Base-by-base conservation (phyloP, 306 rosid species). In the Vigna angularis region DNA sequence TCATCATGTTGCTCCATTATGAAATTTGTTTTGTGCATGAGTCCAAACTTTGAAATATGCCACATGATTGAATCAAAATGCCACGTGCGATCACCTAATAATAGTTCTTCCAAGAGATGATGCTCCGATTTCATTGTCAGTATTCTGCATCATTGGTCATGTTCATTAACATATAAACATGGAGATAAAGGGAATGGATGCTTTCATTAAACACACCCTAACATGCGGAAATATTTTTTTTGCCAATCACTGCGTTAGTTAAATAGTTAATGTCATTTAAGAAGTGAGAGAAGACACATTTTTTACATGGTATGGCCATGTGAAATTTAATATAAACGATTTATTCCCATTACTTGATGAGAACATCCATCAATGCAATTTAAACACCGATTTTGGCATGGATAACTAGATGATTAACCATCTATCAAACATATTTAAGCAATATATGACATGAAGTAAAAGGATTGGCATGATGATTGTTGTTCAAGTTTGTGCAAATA, bases 51-150 rank as follows among this genome's bases (percentile, higher is more conserved):
- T 11, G 53, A 79, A 79, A 53, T 76, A 73, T 72, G 72, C 57
- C 61, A 71, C 73, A 66, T 47, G 66, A 55, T 66, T 61, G 30
- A 77, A 74, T 24, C 9, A 50, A 38, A 32, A 69, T 10, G 64
- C 59, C 79, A 48, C 30, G 66, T 24, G 17, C 20, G 20, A 78
- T 91, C 87, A 96, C 86, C 99, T 92, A 70, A 96, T 93, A 6
- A 81, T 79, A 17, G 98, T 90, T 87, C 99, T 90, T 83, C 99
- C 99, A 7, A 87, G 87, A 77, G 93, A 96, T 40, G 96, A 93
- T 18, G 99, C 99, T 89, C 98, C 99, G 1, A 96, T 96, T 89
- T 93, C 94, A 69, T 89, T 90, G 57, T 91, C 96, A 0, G 96
- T 91, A 81, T 85, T 96, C 99, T 96, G 97, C 90, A 86, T 34